Conservation (phyloP, 352 stramenopile genomes). For the Phytophthora sojae region DNA sequence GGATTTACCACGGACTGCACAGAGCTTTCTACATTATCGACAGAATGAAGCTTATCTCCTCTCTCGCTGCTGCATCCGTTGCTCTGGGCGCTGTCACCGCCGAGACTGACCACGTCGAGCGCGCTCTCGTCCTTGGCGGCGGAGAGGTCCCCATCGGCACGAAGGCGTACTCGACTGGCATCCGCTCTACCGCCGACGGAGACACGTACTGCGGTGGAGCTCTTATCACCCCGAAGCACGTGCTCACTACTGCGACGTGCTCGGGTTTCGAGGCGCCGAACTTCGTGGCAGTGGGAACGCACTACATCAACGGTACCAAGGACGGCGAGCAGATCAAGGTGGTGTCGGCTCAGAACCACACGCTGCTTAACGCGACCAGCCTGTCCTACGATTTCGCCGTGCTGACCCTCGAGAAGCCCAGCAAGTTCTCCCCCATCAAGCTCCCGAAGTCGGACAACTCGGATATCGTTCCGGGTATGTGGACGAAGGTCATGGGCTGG, state of each 20-base stretch:
- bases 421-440: constrained; percentile 37
- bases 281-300: constrained; percentile 7
- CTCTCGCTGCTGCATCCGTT: not conserved
- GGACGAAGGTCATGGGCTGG: constrained; percentile 45
- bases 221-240: constrained; percentile 11
- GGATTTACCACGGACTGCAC: not conserved
- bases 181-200: constrained; percentile 17
- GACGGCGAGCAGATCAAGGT: constrained; percentile 19
- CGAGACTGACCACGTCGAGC: not conserved
- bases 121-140: constrained; percentile 2
- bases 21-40: not conserved
- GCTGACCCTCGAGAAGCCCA: constrained; percentile 40
- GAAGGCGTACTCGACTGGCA: constrained; percentile 36
- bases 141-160: constrained; percentile 29
- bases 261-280: not conserved
- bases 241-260: constrained; percentile 5
- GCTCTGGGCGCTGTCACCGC: constrained; percentile 37
- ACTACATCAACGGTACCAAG: constrained; percentile 16
- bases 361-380: constrained; percentile 36
- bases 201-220: constrained; percentile 5
- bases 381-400: constrained; percentile 40
- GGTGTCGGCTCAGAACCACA: constrained; percentile 1
- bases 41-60: constrained; percentile 4
- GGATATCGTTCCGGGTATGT: constrained; percentile 30
- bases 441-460: constrained; percentile 36